Base-by-base conservation (phyloP, 2,329 filamentous ascomycete species). In the Epichloe uncinata region DNA sequence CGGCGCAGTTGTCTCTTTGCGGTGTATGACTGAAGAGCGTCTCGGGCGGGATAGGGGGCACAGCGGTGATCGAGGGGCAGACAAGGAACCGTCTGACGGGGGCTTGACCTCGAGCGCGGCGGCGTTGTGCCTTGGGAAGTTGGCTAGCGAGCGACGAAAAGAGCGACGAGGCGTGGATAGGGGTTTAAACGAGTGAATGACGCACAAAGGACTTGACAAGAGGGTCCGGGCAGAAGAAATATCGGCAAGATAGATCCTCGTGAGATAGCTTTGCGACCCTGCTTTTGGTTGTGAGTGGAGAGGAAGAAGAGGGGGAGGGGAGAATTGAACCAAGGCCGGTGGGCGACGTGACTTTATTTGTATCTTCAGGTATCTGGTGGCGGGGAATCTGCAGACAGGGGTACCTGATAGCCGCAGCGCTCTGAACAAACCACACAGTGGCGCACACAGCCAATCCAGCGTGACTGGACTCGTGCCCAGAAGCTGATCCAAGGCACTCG, bases 261-360 rank as follows among this genome's bases (percentile, higher is more conserved):
- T 66, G 63, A 45, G 42, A 65, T 67, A 58, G 58, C 67, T 79
- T 79, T 79, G 77, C 76, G 74, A 73, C 76, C 76, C 74, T 69
- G 67, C 48, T 68, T 66, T 67, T 69, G 73, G 68, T 72, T 65
- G 71, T 67, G 73, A 73, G 73, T 75, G 73, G 70, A 69, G 69
- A 69, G 69, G 66, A 67, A 66, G 69, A 65, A 61, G 58, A 26
- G 59, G 55, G 61, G 58, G 60, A 6, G 55, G 63, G 60, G 61
- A 51, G 47, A 52, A 52, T 15, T 44, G 49, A 47, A 47, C 45
- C 47, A 51, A 51, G 46, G 48, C 18, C 22, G 36, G 48, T 18
- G 50, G 35, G 45, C 50, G 42, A 12, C 34, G 48, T 46, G 50
- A 52, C 42, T 52, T 50, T 53, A 49, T 49, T 42, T 48, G 44